Percentiles rank a stretch among this genome's conserved stretches.
Conservation (phyloP, 2,329 filamentous ascomycete species). For the Neonectria sp. region DNA sequence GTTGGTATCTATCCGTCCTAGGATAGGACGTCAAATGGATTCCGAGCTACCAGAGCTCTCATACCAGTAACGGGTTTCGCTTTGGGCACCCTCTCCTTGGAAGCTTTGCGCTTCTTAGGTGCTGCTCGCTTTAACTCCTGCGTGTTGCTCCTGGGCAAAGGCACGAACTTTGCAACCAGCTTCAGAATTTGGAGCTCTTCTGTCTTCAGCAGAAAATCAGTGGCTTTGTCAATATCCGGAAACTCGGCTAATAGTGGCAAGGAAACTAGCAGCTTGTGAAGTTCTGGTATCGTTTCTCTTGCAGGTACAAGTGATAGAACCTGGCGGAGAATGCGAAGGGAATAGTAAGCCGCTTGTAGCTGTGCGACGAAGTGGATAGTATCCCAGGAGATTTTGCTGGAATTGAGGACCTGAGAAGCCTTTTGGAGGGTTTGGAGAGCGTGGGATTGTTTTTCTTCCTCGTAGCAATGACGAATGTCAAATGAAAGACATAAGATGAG, state of each 20-base stretch:
- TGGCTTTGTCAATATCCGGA: conserved; percentile 40
- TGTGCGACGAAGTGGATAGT: conserved; percentile 74
- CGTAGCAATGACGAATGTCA: conserved; percentile 49
- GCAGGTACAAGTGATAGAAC: conserved; percentile 44
- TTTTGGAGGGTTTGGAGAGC: conserved; percentile 42
- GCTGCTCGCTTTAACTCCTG: conserved; percentile 12
- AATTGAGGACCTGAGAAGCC: conserved; percentile 4
- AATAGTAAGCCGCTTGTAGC: conserved; percentile 73
- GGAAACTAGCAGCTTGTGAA: conserved; percentile 40
- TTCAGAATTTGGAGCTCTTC: conserved; percentile 26
- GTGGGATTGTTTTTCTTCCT: conserved; percentile 48
- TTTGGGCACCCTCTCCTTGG: conserved; percentile 20
- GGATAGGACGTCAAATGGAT: conserved; percentile 46
- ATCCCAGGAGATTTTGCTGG: conserved; percentile 62
- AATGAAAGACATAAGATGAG: conserved; percentile 46
- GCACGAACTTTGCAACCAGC: conserved; percentile 39
- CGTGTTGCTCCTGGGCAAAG: conserved; percentile 16
- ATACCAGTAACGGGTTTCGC: conserved; percentile 1
- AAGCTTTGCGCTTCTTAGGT: conserved; percentile 31
- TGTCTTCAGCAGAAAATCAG: conserved; percentile 38
- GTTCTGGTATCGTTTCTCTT: conserved; percentile 25
- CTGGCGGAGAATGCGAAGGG: conserved; percentile 66
- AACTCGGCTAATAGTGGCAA: conserved; percentile 47
- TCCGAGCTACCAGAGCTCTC: conserved; percentile 31
- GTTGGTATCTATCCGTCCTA: conserved; percentile 23